These are phyloP conservation scores for Iberis amara DNA, from an alignment of 441 rosid genomes.

Conservation along the genomic window DNA sequence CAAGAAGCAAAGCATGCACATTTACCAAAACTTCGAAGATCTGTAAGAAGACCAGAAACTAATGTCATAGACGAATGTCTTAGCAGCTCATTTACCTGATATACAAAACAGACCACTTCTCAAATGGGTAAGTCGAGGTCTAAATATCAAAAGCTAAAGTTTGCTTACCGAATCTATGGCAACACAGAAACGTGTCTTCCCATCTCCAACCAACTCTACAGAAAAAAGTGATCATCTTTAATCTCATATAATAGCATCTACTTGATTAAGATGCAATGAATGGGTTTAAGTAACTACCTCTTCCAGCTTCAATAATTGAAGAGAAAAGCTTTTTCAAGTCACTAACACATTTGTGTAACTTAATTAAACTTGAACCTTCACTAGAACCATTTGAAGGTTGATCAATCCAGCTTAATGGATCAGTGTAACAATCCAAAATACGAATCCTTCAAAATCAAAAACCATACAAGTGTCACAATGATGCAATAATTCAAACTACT, in stretches of 20 bases:
- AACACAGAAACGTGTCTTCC: conserved; percentile 52
- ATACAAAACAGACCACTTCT: neutral
- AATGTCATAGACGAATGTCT: conserved; percentile 60
- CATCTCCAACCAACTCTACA: conserved; percentile 54
- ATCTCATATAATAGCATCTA: neutral
- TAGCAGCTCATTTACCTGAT: conserved; percentile 49
- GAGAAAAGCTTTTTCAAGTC: conserved; percentile 49
- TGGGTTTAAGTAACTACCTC: conserved; percentile 35
- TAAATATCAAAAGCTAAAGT: neutral
- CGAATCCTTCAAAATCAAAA: conserved; percentile 46
- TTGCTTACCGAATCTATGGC: conserved; percentile 71
- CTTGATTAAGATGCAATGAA: too few species aligned
- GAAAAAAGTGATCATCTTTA: conserved; percentile 18
- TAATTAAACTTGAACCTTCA: conserved; percentile 35
- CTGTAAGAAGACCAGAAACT: conserved; percentile 59
- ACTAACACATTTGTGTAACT: conserved; percentile 46
- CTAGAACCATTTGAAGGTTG: conserved; percentile 24
- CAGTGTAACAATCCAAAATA: conserved; percentile 82
- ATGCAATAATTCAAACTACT: neutral
- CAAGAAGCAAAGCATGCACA: conserved; percentile 8
- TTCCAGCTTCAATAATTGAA: conserved; percentile 60
- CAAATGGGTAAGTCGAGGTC: neutral
- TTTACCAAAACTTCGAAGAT: conserved; percentile 78
- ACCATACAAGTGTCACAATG: neutral
- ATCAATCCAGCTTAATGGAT: conserved; percentile 86